phyloP scores from a whole-genome alignment of 495 filamentous ascomycete genomes.

The Podospora bellae-mahoneyi region DNA sequence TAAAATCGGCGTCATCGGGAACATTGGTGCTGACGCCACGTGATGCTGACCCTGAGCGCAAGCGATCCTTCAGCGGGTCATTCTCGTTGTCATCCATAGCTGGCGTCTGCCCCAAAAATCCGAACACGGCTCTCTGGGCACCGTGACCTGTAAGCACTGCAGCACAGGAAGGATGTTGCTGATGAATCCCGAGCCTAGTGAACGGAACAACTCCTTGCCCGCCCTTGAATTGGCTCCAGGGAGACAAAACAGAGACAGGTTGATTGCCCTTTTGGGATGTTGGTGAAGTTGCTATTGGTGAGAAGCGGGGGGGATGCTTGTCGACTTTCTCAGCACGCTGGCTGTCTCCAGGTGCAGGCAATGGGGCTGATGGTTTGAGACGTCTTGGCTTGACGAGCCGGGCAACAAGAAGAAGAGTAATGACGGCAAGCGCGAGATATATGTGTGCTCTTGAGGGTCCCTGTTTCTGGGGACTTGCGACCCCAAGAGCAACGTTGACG shows the following conservation, averaged over 20 bases:
- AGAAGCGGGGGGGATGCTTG: neutral
- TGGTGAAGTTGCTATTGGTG: neutral
- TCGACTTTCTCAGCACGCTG: constrained; percentile 1
- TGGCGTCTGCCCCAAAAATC: constrained; percentile 15
- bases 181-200: neutral
- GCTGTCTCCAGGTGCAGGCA: neutral
- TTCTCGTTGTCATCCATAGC: constrained; percentile 27
- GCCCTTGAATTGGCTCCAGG: constrained; percentile 4
- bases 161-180: constrained; percentile 14
- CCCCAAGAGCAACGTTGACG: constrained; percentile 34
- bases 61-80: constrained; percentile 23
- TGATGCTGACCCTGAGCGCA: constrained; percentile 29
- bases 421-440: constrained; percentile 31
- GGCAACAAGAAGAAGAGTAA: constrained; percentile 25
- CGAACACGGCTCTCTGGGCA: constrained; percentile 15
- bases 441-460: constrained; percentile 29
- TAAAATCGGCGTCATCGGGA: constrained; percentile 15
- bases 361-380: neutral
- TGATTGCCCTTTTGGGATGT: neutral
- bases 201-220: constrained; percentile 6
- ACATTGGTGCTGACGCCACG: constrained; percentile 32
- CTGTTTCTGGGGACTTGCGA: constrained; percentile 23
- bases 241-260: neutral
- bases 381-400: constrained; percentile 11
- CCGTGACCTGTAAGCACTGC: constrained; percentile 14